Conservation (phyloP, 306 rosid species). For the Biancaea sappan region DNA sequence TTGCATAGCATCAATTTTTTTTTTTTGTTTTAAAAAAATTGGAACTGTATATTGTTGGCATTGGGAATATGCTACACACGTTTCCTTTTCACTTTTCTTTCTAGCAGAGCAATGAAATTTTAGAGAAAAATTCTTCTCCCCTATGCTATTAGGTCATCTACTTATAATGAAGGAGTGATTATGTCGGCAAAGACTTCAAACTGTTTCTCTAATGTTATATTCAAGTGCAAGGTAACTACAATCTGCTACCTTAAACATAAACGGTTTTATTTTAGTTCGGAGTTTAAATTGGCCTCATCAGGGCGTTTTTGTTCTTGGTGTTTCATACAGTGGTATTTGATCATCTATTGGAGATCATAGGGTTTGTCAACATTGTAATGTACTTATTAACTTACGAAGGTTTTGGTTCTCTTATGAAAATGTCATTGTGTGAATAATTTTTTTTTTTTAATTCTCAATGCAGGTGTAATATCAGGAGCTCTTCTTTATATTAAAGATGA, state of each 20-base stretch:
- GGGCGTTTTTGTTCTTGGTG: background rate
- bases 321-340: background rate
- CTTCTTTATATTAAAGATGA: conserved; percentile 55
- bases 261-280: background rate
- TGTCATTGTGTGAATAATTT: background rate
- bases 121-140: background rate
- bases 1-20: background rate
- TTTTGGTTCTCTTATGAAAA: background rate
- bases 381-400: background rate
- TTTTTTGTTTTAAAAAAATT: background rate
- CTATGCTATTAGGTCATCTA: background rate
- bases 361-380: background rate
- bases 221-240: background rate
- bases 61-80: background rate
- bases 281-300: background rate
- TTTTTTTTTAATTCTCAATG: background rate
- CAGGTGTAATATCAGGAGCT: conserved; percentile 58
- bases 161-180: background rate
- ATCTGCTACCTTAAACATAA: background rate
- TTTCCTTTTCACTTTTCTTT: background rate
- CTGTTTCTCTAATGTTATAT: background rate
- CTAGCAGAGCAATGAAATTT: background rate
- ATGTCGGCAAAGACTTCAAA: background rate
- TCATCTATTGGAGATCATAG: background rate
- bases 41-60: background rate